phyloP scores from a whole-genome alignment of 2,329 filamentous ascomycete species.

The Microascus cirrosus region DNA sequence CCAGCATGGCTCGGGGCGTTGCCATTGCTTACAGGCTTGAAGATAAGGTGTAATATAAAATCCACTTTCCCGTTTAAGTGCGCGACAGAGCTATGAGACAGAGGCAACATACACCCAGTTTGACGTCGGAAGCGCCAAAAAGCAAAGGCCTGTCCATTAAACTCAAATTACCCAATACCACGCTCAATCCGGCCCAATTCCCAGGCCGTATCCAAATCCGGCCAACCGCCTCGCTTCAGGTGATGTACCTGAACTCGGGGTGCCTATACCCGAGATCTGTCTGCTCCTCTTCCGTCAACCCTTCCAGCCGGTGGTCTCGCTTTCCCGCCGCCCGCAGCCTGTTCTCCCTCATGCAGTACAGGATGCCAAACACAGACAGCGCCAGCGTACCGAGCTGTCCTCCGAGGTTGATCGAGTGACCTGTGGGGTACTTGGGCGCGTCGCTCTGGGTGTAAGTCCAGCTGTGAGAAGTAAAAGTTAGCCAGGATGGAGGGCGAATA shows the following conservation, averaged over 20 bases:
- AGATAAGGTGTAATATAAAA: too few species aligned
- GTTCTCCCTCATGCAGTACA: constrained; percentile 40
- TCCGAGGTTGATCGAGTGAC: constrained; percentile 45
- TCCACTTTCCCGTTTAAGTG: too few species aligned
- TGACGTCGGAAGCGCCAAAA: too few species aligned
- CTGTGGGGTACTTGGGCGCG: constrained; percentile 32
- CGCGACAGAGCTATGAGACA: too few species aligned
- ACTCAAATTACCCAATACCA: not conserved
- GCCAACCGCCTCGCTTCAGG: not conserved
- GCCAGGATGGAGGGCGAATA: constrained; percentile 5
- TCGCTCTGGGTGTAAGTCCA: constrained; percentile 42
- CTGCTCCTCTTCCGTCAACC: constrained; percentile 16
- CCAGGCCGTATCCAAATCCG: not conserved
- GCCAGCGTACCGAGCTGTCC: constrained; percentile 33
- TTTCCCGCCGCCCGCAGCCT: constrained; percentile 15
- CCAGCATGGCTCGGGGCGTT: too few species aligned
- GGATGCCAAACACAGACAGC: constrained; percentile 34
- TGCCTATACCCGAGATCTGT: constrained; percentile 19
- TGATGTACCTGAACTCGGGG: constrained; percentile 16
- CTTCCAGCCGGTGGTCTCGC: constrained; percentile 15
- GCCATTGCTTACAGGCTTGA: too few species aligned
- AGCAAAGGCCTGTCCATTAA: not conserved
- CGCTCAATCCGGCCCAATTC: not conserved
- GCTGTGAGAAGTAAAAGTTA: constrained; percentile 10
- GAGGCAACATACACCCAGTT: too few species aligned